Evolutionary conservation across 2,329 filamentous ascomycete species (phyloP), one percentile per base, ranked within the genome.

Genomic region (Pyrenophora teres): DNA sequence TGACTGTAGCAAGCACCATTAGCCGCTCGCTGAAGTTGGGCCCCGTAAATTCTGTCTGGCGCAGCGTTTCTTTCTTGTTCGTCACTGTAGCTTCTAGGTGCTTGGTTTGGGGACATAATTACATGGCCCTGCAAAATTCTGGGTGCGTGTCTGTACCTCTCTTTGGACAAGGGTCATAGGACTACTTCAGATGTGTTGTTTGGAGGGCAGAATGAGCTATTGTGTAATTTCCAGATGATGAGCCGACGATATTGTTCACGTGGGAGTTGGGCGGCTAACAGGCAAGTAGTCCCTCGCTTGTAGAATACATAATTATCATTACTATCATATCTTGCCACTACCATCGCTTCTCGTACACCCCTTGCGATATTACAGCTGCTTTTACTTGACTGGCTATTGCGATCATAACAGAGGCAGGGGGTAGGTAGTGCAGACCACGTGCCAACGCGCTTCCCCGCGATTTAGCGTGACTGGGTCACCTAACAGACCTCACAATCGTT

Each of bases 151-250:
- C 33, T 35, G 31, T 6, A 13, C 35, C 30, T 19, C 21, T 35
- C 21, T 35, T 36, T 18, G 35, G 35, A 52, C 27, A 21, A 35
- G 46, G 27, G 23, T 37, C 16, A 38, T 27, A 31, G 39, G 39
- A 18, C 36, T 40, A 43, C 39, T 48, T 27, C 30, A 43, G 30
- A 15, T 42, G n/a, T 30, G 21, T 40, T 21, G 30, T 25, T 21
- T 15, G n/a, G n/a, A 32, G 46, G 40, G 33, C 50, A 36, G 45
- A 40, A 12, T 49, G 45, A 39, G 45, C 45, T 49, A 30, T 48
- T 52, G 42, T 36, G 44, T 49, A 47, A 43, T 30, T 40, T 46
- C 23, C 25, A 40, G 45, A 49, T 49, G 39, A 52, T 44, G 33
- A 25, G 30, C 23, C 40, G 30, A 44, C 27, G 31, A 46, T 46